phyloP scores from a whole-genome alignment of 345 rosid species.

The Nephelium lappaceum region DNA sequence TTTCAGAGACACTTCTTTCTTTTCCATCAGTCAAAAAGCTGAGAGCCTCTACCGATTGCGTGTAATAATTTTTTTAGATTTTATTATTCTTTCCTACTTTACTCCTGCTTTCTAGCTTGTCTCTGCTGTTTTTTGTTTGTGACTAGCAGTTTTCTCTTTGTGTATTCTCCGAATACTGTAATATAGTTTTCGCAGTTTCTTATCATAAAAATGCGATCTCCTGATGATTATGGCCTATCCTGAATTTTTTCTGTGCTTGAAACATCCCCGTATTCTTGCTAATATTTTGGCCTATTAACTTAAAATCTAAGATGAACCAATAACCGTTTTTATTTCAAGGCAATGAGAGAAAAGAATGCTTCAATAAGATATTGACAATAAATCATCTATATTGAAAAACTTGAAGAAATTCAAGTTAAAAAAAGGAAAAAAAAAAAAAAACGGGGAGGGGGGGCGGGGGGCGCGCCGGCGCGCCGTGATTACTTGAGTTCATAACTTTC shows the following conservation, averaged over 20 bases:
- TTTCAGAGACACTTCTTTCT: too few relatives aligned
- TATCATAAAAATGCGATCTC: background rate
- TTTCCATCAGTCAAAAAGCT: too few relatives aligned
- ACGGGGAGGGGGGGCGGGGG: too few relatives aligned
- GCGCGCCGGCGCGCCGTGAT: too few relatives aligned
- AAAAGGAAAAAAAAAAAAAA: too few relatives aligned
- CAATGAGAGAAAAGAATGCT: background rate
- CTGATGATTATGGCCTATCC: background rate
- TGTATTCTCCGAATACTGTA: background rate
- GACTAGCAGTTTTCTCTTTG: background rate
- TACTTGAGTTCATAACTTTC: background rate
- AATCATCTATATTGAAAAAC: background rate
- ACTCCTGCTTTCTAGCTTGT: too few relatives aligned
- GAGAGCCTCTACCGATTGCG: too few relatives aligned
- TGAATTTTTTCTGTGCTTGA: background rate
- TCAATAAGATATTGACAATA: background rate
- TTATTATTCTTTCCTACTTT: too few relatives aligned
- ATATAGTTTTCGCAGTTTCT: background rate
- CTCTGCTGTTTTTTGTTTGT: background rate
- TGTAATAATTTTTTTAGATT: too few relatives aligned
- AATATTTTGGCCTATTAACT: background rate
- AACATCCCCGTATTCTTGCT: background rate
- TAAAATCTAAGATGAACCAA: background rate
- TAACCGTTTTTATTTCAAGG: background rate
- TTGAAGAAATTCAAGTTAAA: background rate